Conservation (phyloP, 805 yeast genomes). For the Hanseniaspora guilliermondii region DNA sequence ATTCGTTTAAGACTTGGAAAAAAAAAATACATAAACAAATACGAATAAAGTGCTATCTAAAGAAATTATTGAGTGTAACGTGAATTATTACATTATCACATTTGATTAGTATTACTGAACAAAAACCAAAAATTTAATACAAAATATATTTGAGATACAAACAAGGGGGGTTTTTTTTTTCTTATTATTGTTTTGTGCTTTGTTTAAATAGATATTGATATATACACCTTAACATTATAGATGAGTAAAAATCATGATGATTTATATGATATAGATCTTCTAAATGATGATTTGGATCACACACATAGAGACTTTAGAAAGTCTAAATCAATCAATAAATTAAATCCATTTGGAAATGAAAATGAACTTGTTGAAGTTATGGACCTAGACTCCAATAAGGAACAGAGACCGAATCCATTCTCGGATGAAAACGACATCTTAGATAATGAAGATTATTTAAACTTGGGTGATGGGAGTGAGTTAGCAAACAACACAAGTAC, state of each 20-base stretch:
- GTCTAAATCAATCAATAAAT: constrained; percentile 14
- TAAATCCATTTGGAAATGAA: constrained; percentile 15
- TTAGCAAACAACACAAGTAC: not conserved
- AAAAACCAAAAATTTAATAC: no score
- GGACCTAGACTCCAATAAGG: constrained; percentile 28
- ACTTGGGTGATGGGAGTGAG: not conserved
- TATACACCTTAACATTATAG: not conserved
- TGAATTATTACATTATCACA: no score
- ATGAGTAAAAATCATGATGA: constrained; percentile 22
- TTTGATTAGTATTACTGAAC: no score
- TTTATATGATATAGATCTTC: constrained; percentile 31
- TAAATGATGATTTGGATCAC: constrained; percentile 21
- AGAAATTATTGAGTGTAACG: no score
- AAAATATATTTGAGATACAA: no score
- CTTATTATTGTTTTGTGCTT: no score
- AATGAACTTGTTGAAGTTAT: constrained; percentile 26
- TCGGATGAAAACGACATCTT: constrained; percentile 16
- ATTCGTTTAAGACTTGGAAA: no score
- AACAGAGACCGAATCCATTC: constrained; percentile 28
- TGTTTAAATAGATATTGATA: no score
- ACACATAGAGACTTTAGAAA: constrained; percentile 14
- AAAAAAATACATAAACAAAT: no score
- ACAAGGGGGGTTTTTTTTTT: no score
- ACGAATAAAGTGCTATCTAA: no score
- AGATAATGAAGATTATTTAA: not conserved